Base-by-base conservation (phyloP, 768 basidiomycete genomes). In the Macrolepiota albuminosa region DNA sequence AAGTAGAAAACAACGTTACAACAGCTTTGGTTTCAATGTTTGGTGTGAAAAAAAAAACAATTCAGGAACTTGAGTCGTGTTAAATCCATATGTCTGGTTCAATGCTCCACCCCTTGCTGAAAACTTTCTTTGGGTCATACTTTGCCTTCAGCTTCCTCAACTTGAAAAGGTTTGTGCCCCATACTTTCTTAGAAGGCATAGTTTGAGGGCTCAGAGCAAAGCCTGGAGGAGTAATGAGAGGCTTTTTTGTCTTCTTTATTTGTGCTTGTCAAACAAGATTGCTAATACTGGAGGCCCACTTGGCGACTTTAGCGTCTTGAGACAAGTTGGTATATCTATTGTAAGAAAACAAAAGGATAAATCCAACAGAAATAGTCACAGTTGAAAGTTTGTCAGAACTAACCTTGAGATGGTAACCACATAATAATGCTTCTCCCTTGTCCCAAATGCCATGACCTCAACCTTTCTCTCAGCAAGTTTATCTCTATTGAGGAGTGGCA, bases 81-180 rank as follows among this genome's bases (percentile, higher is more conserved):
- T 48, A 48, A 14, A 48, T 21, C 29, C 16, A 31, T 11, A 6
- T 1, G 16, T 48, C 26, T n/a, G n/a, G 26, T 34, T 40, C 40
- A 45, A 55, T 55, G 24, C 40, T 26, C 40, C 40, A 26, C 18
- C 56, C 56, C 36, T 57, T 58, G 24, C 42, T 58, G 13, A 58
- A 74, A 7, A 73, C 63, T 39, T 68, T 69, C 42, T 62, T 65
- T 18, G 72, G 72, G 54, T 75, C 72, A 57, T 71, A 75, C 57
- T 69, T 68, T 0, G 65, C 63, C 62, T 73, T 73, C 37, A 71
- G 29, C 56, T 61, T 65, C 26, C 65, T 61, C 51, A 71, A 57
- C 24, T 66, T 62, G 24, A 64, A 61, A 33, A 71, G 62, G 55
- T 71, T 67, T 7, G 45, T 59, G 16, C 70, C 72, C 56, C 65